Evolutionary conservation across 2,329 filamentous ascomycete genomes (phyloP).

Genomic region (Cercospora sojina): DNA sequence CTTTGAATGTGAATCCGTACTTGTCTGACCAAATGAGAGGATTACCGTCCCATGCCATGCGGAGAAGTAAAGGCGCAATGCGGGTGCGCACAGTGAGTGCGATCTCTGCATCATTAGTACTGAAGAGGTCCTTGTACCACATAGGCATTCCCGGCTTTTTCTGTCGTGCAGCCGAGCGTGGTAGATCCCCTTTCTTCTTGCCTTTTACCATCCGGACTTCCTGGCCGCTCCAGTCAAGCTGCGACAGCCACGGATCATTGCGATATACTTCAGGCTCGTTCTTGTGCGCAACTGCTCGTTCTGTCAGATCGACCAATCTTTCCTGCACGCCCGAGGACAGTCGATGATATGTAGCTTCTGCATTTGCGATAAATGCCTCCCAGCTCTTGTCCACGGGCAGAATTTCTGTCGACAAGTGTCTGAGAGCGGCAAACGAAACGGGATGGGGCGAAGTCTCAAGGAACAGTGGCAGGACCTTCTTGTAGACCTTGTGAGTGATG

Average conservation of each 20-base stretch:
- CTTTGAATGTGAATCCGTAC: constrained; percentile 88
- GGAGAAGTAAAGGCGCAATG: constrained; percentile 79
- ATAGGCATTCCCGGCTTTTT: constrained; percentile 93
- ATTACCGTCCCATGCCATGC: constrained; percentile 82
- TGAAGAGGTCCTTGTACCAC: constrained; percentile 93
- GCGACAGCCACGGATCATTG: constrained; percentile 84
- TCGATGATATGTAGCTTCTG: constrained; percentile 79
- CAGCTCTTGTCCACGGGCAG: constrained; percentile 85
- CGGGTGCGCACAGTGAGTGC: constrained; percentile 81
- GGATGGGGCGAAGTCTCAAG: constrained; percentile 89
- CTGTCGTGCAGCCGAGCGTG: constrained; percentile 74
- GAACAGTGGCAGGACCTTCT: constrained; percentile 88
- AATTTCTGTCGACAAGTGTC: constrained; percentile 91
- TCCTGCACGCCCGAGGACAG: constrained; percentile 76
- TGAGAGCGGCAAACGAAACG: constrained; percentile 90
- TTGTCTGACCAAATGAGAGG: constrained; percentile 91
- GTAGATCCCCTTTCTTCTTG: constrained; percentile 80
- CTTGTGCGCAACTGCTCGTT: constrained; percentile 75
- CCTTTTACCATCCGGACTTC: constrained; percentile 88
- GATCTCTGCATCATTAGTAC: constrained; percentile 66
- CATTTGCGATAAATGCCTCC: constrained; percentile 78
- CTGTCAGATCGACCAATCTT: constrained; percentile 68
- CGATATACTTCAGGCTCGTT: constrained; percentile 66
- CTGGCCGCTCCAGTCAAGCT: constrained; percentile 94
- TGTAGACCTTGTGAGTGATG: constrained; percentile 90